Base-by-base conservation (phyloP, 768 basidiomycete species). In the Suillus paluster region DNA sequence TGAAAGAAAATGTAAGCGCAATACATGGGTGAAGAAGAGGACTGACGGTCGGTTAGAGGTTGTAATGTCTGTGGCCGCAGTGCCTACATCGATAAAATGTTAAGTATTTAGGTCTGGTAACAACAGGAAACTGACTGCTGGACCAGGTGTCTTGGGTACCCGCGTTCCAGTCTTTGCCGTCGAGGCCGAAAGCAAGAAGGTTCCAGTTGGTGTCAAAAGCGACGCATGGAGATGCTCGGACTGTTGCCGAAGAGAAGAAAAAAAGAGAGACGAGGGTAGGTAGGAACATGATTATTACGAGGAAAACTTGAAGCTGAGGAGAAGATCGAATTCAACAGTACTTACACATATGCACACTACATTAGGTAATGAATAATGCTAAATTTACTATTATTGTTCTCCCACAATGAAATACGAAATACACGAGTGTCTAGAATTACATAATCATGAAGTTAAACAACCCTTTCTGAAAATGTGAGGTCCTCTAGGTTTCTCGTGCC, bases 191-290 rank as follows among this genome's bases (percentile, higher is more conserved):
- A 23, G 89, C 92, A 57, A 93, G 86, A 57, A 98, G 83, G 74
- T 96, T 94, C 87, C 89, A 95, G 67, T 76, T 79, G 46, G 80
- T 69, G 70, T 97, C 95, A 71, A 96, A 95, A 23, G 89, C 84
- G 42, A 94, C 80, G 71, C 95, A 97, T 4, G 87, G 81, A 19
- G 77, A 75, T 2, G 81, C 77, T 38, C 68, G 72, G 62, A 80
- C 78, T 42, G 71, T 61, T 9, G 69, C 61, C 14, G 76, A 70
- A 58, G 75, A 76, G 60, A 81, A 69, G 49, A 79, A 70, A 36
- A 83, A 83, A 85, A 86, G 84, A 85, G 81, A 77, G 83, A 73
- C 82, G 78, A 80, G 64, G 70, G 82, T 83, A 66, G 71, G 77
- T 45, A 63, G 58, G 62, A 79, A 67, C 81, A 81, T 83, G 62